Base-by-base conservation (phyloP, 139 green algal species). In the Chloropicon primus region DNA sequence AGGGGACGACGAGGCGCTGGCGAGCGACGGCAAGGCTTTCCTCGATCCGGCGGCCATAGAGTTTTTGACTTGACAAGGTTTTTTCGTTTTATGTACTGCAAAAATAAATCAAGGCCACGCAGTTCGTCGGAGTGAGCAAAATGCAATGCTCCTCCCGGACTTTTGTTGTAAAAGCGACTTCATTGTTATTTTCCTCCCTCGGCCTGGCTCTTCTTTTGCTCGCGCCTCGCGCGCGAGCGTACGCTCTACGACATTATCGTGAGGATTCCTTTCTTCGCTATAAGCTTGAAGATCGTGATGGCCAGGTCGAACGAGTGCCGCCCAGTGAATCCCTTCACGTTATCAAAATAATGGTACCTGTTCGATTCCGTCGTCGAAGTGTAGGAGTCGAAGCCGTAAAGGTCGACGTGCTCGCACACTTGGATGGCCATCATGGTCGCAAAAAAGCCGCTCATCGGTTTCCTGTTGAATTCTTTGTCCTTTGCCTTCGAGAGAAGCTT, bases 351-450 rank as follows among this genome's bases (percentile, higher is more conserved):
- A 54, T 83, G 79, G 26, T 83, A 83, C 28, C 28, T 24, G 62
- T 83, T 62, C 41, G 41, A 62, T 17, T 62, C 41, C 41, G 41
- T 62, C 10, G 41, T 62, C 41, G 41, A 62, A 17, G 78, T 82
- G 78, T 82, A 82, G 2, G 78, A 74, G 78, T 82, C 78, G 29
- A 82, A 82, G 25, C 78, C 78, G 74, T 82, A 82, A 1, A 82
- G 54, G 71, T 82, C 74, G 3, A 82, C 78, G 53, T 82, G 54
- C 24, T 82, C 78, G 74, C 78, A 82, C 41, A 79, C 72, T 73
- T 82, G 78, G 72, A 82, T 28, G 2, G 78, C 72, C 17, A 82
- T 74, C 22, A 82, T 75, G 10, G 28, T 2, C 23, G 78, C 28
- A 72, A 82, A 82, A 41, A 78, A 82, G 21, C 78, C 78, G 72